Conservation (phyloP, 2,329 filamentous ascomycete genomes). For the Phyllosticta paracitricarpa region DNA sequence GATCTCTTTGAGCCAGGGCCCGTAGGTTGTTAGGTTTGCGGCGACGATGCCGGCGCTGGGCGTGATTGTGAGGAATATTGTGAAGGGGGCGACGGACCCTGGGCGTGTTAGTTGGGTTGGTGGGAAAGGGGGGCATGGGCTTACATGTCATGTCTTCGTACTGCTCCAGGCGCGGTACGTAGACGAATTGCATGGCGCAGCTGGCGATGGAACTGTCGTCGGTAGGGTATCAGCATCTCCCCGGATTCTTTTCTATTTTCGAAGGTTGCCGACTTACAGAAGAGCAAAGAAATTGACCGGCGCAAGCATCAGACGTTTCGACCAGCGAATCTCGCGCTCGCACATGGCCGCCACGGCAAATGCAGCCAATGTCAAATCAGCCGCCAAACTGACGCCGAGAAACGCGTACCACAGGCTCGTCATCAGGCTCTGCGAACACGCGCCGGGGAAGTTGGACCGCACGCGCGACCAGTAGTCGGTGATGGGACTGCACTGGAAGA, state of each 20-base stretch:
- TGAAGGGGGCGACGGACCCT: background rate
- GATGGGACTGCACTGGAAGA: background rate
- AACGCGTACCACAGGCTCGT: background rate
- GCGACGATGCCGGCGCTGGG: slow-evolving; percentile 1
- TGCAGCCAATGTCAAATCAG: background rate
- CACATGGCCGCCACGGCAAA: background rate
- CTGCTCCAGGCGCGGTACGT: background rate
- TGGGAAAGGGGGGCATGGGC: background rate
- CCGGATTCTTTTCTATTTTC: background rate
- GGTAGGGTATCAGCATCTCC: background rate
- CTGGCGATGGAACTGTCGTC: background rate
- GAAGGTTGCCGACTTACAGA: background rate
- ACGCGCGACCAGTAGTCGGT: slow-evolving; percentile 3
- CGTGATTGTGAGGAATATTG: background rate
- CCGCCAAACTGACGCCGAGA: background rate
- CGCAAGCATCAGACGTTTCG: background rate
- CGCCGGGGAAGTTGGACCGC: background rate
- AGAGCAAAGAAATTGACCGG: background rate
- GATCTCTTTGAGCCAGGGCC: slow-evolving; percentile 3
- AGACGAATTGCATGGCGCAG: background rate
- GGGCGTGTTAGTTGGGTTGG: background rate
- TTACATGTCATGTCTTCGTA: slow-evolving; percentile 1
- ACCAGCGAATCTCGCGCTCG: background rate
- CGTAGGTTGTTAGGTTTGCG: background rate
- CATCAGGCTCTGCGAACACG: background rate